Evolutionary conservation across 2,329 filamentous ascomycete species (phyloP), one percentile per base, ranked within the genome.

Genomic region (Paecilomyces sp.): DNA sequence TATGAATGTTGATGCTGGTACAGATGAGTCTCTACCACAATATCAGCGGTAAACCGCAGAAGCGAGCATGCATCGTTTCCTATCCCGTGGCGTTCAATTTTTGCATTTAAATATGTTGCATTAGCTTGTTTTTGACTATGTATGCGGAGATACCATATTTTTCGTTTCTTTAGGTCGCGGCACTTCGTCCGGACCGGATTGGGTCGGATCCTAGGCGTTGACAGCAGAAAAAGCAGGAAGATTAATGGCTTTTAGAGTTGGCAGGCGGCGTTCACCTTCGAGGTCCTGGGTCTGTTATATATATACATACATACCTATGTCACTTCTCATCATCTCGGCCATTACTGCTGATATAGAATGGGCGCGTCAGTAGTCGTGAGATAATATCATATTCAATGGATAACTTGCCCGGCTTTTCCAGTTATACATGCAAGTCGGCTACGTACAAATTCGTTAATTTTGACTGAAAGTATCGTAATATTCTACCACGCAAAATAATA

Each of bases 1-100:
- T 51, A 70, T 76, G 28, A 72, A 72, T 50, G 66, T 75, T 25
- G 70, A 70, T 34, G 70, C 72, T 56, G 70, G 70, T 61, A 67
- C 67, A 22, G 73, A 74, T 54, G 75, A 79, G 60, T 72, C 75
- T 50, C 67, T 80, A 51, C 78, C 78, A 60, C 72, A 72, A 59
- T 80, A 80, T 67, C 76, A 76, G 63, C 74, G 76, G 63, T 79
- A 59, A 66, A 57, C 31, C 18, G 18, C 22, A 30, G 28, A 30
- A 61, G 68, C 41, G 36, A 55, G 31, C 36, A 34, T 63, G 55
- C 30, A 60, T 30, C 25, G 25, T 54, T 53, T 8, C 28, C 24
- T 30, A 3, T 53, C 9, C 28, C 28, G 22, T 13, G 51, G 51
- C 51, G 51, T 53, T 53, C 15, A 36, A 60, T 61, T 58, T 18